These are phyloP conservation scores for Eucalyptus regnans DNA, from an alignment of 345 rosid species.

Conservation along the genomic window DNA sequence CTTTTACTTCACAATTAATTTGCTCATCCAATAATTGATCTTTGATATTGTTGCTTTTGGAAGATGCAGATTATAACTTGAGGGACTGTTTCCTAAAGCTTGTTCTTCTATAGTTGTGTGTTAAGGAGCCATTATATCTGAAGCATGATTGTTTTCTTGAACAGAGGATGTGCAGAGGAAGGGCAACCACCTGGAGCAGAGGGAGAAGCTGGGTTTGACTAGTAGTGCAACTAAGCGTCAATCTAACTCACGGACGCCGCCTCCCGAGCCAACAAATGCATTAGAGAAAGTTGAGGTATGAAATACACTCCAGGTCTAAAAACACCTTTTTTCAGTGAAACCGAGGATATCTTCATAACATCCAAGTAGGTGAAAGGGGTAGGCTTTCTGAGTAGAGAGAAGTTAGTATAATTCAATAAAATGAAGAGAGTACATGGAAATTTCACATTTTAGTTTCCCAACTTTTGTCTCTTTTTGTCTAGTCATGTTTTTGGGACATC, in stretches of 20 bases:
- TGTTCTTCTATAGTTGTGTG: background rate
- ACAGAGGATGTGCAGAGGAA: constrained; percentile 53
- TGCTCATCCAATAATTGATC: background rate
- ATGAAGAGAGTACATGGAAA: background rate
- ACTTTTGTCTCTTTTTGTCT: background rate
- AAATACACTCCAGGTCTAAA: background rate
- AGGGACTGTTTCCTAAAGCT: background rate
- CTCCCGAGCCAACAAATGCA: constrained; percentile 52
- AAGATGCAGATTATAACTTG: background rate
- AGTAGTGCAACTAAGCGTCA: constrained; percentile 25
- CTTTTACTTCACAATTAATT: background rate
- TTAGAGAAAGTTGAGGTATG: constrained; percentile 78
- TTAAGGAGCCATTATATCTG: background rate
- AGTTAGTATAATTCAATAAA: background rate
- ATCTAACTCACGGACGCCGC: constrained; percentile 24
- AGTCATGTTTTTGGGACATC: background rate
- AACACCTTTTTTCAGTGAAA: background rate
- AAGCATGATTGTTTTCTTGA: background rate
- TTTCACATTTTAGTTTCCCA: background rate
- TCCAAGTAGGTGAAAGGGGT: background rate
- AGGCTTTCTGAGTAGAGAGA: background rate
- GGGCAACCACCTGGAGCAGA: constrained; percentile 66
- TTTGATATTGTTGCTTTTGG: background rate
- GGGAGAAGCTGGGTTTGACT: constrained; percentile 74
- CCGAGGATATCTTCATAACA: background rate